phyloP scores from a whole-genome alignment of 164 flowering plant genomes.

The Vitis riparia region DNA sequence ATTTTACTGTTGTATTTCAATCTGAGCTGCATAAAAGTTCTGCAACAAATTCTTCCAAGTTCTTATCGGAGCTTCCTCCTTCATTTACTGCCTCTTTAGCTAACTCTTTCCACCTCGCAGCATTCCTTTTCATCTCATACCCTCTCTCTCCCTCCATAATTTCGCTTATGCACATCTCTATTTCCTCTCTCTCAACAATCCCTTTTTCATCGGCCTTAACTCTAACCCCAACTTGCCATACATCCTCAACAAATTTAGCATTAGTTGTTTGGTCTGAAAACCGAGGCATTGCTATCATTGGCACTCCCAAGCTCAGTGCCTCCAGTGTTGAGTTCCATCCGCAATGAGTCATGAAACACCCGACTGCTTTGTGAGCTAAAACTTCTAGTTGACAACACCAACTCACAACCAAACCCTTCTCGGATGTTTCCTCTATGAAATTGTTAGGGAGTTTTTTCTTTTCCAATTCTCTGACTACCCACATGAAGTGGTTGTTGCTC shows the following conservation, averaged over 20 bases:
- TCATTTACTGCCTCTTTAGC: conserved; percentile 38
- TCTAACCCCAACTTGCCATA: conserved; percentile 50
- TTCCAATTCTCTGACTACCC: conserved; percentile 47
- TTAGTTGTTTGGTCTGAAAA: conserved; percentile 53
- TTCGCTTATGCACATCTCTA: conserved; percentile 35
- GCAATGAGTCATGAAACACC: conserved; percentile 59
- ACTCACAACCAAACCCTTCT: conserved; percentile 36
- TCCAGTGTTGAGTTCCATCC: conserved; percentile 60
- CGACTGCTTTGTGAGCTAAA: conserved; percentile 39
- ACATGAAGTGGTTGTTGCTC: conserved; percentile 25
- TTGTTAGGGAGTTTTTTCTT: conserved; percentile 35
- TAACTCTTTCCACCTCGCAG: conserved; percentile 38
- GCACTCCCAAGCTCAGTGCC: conserved; percentile 57
- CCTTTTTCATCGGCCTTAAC: conserved; percentile 36
- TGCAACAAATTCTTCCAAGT: conserved; percentile 39
- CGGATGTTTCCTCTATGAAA: conserved; percentile 25
- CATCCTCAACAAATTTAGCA: conserved; percentile 44
- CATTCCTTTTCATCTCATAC: conserved; percentile 31
- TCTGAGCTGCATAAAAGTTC: conserved; percentile 1
- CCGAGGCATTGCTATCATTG: conserved; percentile 50
- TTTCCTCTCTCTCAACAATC: conserved; percentile 31
- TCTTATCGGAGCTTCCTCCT: conserved; percentile 48
- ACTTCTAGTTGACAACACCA: conserved; percentile 54
- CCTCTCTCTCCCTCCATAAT: conserved; percentile 46
- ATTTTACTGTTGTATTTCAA: too few species aligned